phyloP scores from a whole-genome alignment of 768 basidiomycete genomes.

The Boletus subparvulus region DNA sequence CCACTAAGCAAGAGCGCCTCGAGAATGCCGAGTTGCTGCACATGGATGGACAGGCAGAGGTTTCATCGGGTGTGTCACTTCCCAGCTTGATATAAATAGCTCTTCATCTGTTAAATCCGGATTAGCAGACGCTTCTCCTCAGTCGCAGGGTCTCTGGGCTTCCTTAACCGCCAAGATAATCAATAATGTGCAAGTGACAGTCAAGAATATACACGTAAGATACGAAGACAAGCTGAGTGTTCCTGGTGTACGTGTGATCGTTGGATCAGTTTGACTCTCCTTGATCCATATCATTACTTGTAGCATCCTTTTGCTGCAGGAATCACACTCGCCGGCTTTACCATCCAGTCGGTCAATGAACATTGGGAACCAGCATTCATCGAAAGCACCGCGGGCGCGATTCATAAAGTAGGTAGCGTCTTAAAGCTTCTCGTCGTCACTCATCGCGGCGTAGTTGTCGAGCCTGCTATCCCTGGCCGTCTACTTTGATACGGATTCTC shows the following conservation, averaged over 20 bases:
- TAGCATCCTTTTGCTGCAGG: conserved; percentile 96
- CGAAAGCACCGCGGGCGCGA: conserved; percentile 79
- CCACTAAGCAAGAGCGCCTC: conserved; percentile 84
- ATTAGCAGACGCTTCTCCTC: conserved; percentile 49
- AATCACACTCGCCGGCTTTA: conserved; percentile 82
- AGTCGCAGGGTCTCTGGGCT: conserved; percentile 81
- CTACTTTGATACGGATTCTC: conserved; percentile 93
- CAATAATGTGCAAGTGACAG: conserved; percentile 93
- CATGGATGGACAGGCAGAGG: conserved; percentile 56
- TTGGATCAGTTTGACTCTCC: background rate
- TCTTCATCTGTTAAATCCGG: conserved; percentile 7
- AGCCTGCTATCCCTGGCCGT: conserved; percentile 83
- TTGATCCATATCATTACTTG: background rate
- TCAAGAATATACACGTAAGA: conserved; percentile 93
- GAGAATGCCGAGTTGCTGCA: conserved; percentile 85
- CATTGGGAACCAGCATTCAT: conserved; percentile 91
- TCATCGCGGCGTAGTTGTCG: conserved; percentile 57
- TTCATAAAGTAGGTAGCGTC: conserved; percentile 70
- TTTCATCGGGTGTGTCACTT: conserved; percentile 42
- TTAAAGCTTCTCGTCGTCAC: background rate
- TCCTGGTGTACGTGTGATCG: conserved; percentile 67
- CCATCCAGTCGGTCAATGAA: conserved; percentile 84
- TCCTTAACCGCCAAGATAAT: conserved; percentile 87
- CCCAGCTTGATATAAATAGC: background rate
- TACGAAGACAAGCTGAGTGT: conserved; percentile 96